phyloP scores from a whole-genome alignment of 108 stramenopile species.

The Conticribra guillardii region DNA sequence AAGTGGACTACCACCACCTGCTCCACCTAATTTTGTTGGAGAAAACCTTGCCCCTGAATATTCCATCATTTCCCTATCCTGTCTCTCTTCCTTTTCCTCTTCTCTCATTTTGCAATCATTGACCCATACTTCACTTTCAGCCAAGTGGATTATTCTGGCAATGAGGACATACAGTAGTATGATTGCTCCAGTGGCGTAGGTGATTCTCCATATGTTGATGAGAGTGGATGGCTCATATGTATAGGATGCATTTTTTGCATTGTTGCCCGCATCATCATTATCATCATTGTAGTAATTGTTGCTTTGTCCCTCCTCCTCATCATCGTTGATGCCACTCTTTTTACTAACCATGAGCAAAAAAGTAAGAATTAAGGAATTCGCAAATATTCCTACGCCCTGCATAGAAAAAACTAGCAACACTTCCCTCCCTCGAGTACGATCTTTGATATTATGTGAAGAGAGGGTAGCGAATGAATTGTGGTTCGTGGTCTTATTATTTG shows the following conservation, averaged over 20 bases:
- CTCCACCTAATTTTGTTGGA: background rate
- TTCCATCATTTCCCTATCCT: background rate
- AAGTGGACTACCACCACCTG: background rate
- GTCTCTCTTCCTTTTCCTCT: background rate
- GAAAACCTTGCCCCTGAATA: background rate
- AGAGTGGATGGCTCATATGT: conserved; percentile 24
- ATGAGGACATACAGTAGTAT: conserved; percentile 59
- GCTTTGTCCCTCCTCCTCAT: background rate
- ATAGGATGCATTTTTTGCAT: conserved; percentile 6
- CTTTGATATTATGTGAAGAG: conserved; percentile 5
- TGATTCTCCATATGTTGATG: conserved; percentile 61
- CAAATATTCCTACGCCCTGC: conserved; percentile 81
- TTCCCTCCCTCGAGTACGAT: conserved; percentile 49
- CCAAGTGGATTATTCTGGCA: conserved; percentile 47
- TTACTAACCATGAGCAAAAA: conserved; percentile 46
- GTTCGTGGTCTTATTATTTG: conserved; percentile 6
- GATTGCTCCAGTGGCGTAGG: conserved; percentile 56
- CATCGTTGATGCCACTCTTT: background rate
- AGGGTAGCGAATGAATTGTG: conserved; percentile 14
- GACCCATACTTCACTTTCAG: conserved; percentile 67
- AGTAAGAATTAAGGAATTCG: conserved; percentile 56
- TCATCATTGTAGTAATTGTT: conserved; percentile 15
- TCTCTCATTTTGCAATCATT: conserved; percentile 17
- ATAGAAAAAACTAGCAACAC: conserved; percentile 73
- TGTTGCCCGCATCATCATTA: background rate